Conservation (phyloP, 805 yeast species). For the Cyberlindnera japonica region DNA sequence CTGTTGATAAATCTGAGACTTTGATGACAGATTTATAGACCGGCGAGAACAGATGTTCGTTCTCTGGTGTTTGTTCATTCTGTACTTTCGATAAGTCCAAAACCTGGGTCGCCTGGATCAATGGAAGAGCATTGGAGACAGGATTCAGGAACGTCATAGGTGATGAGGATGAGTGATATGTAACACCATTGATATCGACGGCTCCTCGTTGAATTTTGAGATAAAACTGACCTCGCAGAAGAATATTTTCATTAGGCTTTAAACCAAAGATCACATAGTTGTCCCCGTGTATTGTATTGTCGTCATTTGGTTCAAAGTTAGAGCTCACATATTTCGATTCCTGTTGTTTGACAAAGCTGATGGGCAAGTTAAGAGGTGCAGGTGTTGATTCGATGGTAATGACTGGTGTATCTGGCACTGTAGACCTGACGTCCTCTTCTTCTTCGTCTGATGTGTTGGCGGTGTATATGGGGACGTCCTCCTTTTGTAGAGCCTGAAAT, state of each 20-base stretch:
- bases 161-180: conserved; percentile 29
- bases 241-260: conserved; percentile 37
- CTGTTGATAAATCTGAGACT: conserved; percentile 36
- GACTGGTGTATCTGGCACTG: background rate
- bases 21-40: conserved; percentile 42
- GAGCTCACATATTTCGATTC: conserved; percentile 29
- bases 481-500: conserved; percentile 20
- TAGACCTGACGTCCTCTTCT: conserved; percentile 3
- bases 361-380: background rate
- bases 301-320: conserved; percentile 35
- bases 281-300: conserved; percentile 35
- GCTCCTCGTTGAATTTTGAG: conserved; percentile 46
- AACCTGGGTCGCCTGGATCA: conserved; percentile 41
- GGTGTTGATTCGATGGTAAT: conserved; percentile 1
- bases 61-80: conserved; percentile 32
- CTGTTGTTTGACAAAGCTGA: background rate
- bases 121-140: conserved; percentile 36
- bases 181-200: conserved; percentile 38
- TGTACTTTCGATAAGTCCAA: conserved; percentile 28
- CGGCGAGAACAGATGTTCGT: conserved; percentile 36
- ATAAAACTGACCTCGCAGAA: conserved; percentile 45
- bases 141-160: conserved; percentile 35
- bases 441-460: conserved; percentile 24
- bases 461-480: conserved; percentile 18
- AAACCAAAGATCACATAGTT: conserved; percentile 40